Percentiles rank a stretch among this genome's conserved stretches.
phyloP scores from a whole-genome alignment of 768 basidiomycete genomes.

The Phylloporus rhodoxanthus region DNA sequence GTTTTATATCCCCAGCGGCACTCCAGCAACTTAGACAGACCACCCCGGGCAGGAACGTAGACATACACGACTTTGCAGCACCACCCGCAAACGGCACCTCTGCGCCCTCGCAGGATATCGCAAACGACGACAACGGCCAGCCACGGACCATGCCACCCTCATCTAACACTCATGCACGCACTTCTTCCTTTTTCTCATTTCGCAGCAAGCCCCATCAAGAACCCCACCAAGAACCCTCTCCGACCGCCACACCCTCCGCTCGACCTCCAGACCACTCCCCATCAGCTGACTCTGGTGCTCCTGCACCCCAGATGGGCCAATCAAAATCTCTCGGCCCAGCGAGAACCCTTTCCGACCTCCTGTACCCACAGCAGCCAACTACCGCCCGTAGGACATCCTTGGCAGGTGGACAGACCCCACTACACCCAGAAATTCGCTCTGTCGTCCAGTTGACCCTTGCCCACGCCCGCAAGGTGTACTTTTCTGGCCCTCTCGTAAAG shows the following conservation, averaged over 20 bases:
- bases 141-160: constrained; percentile 24
- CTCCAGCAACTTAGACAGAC: constrained; percentile 32
- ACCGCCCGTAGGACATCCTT: constrained; percentile 18
- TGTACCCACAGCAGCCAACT: constrained; percentile 20
- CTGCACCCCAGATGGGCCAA: constrained; percentile 29
- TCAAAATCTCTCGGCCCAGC: constrained; percentile 29
- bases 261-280: constrained; percentile 7
- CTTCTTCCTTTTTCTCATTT: constrained; percentile 65
- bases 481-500: constrained; percentile 76
- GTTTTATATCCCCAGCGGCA: constrained; percentile 31
- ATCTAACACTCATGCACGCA: constrained; percentile 41
- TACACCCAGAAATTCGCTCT: constrained; percentile 81
- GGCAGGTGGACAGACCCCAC: constrained; percentile 19
- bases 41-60: constrained; percentile 25
- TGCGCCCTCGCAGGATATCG: constrained; percentile 12
- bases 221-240: constrained; percentile 11
- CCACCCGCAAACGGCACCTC: constrained; percentile 18
- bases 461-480: constrained; percentile 82
- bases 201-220: constrained; percentile 34
- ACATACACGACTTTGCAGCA: constrained; percentile 33
- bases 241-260: constrained; percentile 12
- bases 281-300: constrained; percentile 18
- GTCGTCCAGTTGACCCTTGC: constrained; percentile 68
- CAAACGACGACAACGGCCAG: constrained; percentile 19
- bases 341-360: constrained; percentile 17